Evolutionary conservation across 1,139 yeast species (phyloP), one percentile per base, ranked within the genome.

Genomic region (Magnusiomyces tetraspermus): DNA sequence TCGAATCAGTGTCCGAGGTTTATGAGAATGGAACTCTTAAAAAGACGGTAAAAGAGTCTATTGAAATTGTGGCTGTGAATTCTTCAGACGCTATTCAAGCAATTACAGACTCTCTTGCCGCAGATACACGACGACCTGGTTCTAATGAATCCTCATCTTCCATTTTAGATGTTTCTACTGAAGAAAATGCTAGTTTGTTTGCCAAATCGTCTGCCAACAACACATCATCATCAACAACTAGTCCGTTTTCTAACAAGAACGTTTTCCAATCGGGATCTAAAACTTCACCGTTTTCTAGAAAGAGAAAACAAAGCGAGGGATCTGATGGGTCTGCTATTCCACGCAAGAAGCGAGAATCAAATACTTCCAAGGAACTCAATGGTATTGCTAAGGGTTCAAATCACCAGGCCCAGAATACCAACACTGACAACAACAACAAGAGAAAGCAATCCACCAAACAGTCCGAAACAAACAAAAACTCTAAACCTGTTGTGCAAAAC

Each of bases 231-330:
- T 30, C 33, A 30, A 8, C 33, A 13, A 63, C 63, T 28, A 68
- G 74, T 3, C 64, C 64, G 8, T 75, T 76, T 56, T 65, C 72
- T 1, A 61, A 63, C 33, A 72, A 73, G 28, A 75, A 75, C 55
- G 68, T 73, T 1, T 75, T 75, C 61, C 78, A 76, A 58, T 62
- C 73, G 0, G 58, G 58, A 2, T 51, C 59, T 15, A 61, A 65
- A 5, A 57, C 58, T 17, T 51, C 53, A 2, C 42, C 42, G 21
- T 38, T 38, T 38, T 38, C 42, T 38, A 17, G 24, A 19, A 38
- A 38, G 24, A 38, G 42, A 38, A 38, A 38, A n/a, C 15, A 5
- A 3, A 5, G 24, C 5, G 42, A 47, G 55, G 38, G 51, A 59
- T 31, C 38, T 33, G 17, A 33, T 10, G n/a, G n/a, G 17, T 13